These are phyloP conservation scores for Sugiyamaella qingdaonensis DNA, from an alignment of 805 yeast species.

Conservation along the genomic window DNA sequence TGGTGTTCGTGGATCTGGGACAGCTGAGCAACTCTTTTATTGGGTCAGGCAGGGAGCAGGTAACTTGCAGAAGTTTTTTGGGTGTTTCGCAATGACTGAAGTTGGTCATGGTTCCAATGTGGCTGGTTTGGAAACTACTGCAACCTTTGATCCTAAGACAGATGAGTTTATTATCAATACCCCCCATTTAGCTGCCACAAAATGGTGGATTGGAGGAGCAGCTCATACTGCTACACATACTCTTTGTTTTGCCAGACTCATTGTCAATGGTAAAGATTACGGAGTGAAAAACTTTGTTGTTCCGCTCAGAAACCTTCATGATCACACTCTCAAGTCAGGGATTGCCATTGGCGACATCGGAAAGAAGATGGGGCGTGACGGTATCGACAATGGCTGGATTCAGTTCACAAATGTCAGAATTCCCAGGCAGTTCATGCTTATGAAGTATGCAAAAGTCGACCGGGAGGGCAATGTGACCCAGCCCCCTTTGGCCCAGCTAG, in stretches of 20 bases:
- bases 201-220: slow-evolving; percentile 99
- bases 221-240: slow-evolving; percentile 92
- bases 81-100: slow-evolving; percentile 92
- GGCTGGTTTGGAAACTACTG: slow-evolving; percentile 88
- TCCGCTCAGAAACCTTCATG: slow-evolving; percentile 70
- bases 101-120: slow-evolving; percentile 91
- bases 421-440: slow-evolving; percentile 78
- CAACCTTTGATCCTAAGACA: slow-evolving; percentile 61
- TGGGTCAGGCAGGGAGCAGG: slow-evolving; percentile 62
- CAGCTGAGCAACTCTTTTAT: slow-evolving; percentile 72
- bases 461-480: slow-evolving; percentile 63
- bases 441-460: slow-evolving; percentile 67
- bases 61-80: slow-evolving; percentile 43
- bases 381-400: slow-evolving; percentile 95
- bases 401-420: slow-evolving; percentile 79
- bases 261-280: slow-evolving; percentile 76
- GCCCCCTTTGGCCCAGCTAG: slow-evolving; percentile 82
- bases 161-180: slow-evolving; percentile 75
- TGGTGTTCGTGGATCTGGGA: slow-evolving; percentile 82
- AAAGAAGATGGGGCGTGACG: slow-evolving; percentile 91
- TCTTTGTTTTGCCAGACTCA: slow-evolving; percentile 74
- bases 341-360: slow-evolving; percentile 87
- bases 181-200: slow-evolving; percentile 87
- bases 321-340: slow-evolving; percentile 70
- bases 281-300: slow-evolving; percentile 92